Base-by-base conservation (phyloP, 345 rosid species). In the Lepidium sativum region DNA sequence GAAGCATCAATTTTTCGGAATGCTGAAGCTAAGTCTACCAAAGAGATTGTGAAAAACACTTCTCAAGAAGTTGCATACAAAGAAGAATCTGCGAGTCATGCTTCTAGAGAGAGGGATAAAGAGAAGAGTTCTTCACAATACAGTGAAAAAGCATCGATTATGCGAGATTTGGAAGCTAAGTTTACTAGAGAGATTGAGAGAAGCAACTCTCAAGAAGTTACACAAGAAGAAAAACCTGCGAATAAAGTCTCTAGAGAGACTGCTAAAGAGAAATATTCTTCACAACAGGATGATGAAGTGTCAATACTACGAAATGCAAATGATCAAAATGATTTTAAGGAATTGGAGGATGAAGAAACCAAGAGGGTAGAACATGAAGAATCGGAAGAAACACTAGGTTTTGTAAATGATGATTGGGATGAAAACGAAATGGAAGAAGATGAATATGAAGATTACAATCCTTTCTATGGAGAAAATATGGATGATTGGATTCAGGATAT, bases 401-500 rank as follows among this genome's bases (percentile, higher is more conserved):
- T 44, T 21, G 21, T 80, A 44, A 60, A 51, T 76, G 73, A 62
- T n/a, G 73, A 62, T n/a, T 75, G 78, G 81, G 77, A 77, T 53
- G 90, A 65, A 14, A 73, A 77, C 47, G 85, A 64, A 71, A 56
- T 49, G 9, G 65, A 69, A 59, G 80, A 69, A 11, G 68, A 71
- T 49, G 74, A 63, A 9, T 72, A 57, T 35, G 66, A 35, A 39
- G 64, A 65, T 7, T 58, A 40, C 50, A 54, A 74, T 13, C 55
- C 37, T 10, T 57, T 69, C 69, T 56, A 29, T 53, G 70, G 15
- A 12, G 78, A 74, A 15, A 51, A 65, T 33, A 70, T 43, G 20
- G 69, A 78, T 63, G 87, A 89, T 39, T 90, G 97, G 97, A 61
- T 83, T 54, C 71, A 80, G 3, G 89, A 83, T n/a, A 83, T 94